Evolutionary conservation across 345 rosid species (phyloP), one percentile per base, ranked within the genome.

Genomic region (Syzygium jambos): DNA sequence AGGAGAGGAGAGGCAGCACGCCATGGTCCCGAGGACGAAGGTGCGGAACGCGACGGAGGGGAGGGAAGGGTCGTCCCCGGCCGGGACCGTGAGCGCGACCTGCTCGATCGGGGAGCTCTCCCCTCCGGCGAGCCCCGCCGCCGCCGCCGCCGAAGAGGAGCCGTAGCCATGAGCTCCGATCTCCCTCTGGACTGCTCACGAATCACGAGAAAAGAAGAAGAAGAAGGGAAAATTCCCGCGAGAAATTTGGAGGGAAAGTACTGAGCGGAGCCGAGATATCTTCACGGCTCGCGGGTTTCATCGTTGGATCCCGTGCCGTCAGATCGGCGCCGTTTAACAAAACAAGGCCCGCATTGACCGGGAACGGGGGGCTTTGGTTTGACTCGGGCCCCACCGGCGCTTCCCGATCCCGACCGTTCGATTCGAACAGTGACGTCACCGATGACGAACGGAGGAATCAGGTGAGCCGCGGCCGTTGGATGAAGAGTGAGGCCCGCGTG

Each of bases 101-200:
- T 95, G 95, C 90, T 93, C 95, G 88, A 95, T 86, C 27, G 96
- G 93, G 4, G 95, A 94, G 53, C 90, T 92, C 85, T 90, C 95
- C 46, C 4, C 88, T 41, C 53, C 87, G 29, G 53, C 84, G 6
- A n/a, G 61, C 27, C 9, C 77, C 38, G n/a, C 77, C 41, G 82
- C 22, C 27, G 85, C 11, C 63, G 63, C 63, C 13, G 65, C 27
- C 29, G 65, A 59, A 1, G 80, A 38, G 78, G 78, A 11, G 49
- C 80, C 80, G 38, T 73, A 11, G 49, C 80, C 80, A 73, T 73
- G 49, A 73, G 80, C 80, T 10, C 80, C 80, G 80, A 73, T 73
- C 80, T 73, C 80, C 80, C 38, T 73, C 80, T 3, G 80, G 49
- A 73, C 80, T 73, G 80, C 80, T 38, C 80, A 38, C 80, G 80